Percentiles rank a stretch among this genome's conserved stretches.
Conservation (phyloP, 768 basidiomycete species). For the Pleurotus salmoneostramineus region DNA sequence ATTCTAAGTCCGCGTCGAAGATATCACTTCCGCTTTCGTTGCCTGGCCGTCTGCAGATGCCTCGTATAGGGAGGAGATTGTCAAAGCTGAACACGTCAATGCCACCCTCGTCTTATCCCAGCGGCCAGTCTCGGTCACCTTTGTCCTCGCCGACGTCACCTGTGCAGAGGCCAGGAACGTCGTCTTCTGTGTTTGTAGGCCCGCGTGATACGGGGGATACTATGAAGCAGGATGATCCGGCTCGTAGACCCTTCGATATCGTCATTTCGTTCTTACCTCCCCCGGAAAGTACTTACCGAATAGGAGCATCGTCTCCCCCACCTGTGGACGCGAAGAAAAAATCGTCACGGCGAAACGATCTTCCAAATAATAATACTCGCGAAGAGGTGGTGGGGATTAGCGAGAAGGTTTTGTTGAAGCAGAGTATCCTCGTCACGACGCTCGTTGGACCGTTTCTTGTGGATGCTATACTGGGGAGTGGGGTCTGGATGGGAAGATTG, state of each 20-base stretch:
- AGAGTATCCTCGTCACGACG: slow-evolving; percentile 2
- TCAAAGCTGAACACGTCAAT: neutral
- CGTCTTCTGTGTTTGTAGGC: no score
- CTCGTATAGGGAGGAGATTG: neutral
- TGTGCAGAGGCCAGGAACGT: no score
- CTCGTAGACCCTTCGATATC: neutral
- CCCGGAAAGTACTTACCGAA: neutral
- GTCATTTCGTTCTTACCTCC: slow-evolving; percentile 1
- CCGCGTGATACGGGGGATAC: neutral
- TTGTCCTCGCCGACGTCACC: neutral
- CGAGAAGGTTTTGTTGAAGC: slow-evolving; percentile 3
- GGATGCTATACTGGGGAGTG: slow-evolving; percentile 4
- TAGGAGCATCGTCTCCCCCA: neutral
- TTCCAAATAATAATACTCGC: neutral
- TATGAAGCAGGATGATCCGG: neutral
- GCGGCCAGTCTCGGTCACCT: neutral
- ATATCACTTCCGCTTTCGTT: slow-evolving; percentile 4
- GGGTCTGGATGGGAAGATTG: slow-evolving; percentile 1
- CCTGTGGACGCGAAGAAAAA: neutral
- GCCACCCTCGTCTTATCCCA: neutral
- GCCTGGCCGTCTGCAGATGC: neutral
- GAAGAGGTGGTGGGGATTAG: neutral
- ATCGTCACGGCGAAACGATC: neutral
- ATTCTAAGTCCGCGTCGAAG: neutral
- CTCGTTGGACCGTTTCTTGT: slow-evolving; percentile 2